Conservation (phyloP, 164 flowering plant species). For the Tetracentron sinense region DNA sequence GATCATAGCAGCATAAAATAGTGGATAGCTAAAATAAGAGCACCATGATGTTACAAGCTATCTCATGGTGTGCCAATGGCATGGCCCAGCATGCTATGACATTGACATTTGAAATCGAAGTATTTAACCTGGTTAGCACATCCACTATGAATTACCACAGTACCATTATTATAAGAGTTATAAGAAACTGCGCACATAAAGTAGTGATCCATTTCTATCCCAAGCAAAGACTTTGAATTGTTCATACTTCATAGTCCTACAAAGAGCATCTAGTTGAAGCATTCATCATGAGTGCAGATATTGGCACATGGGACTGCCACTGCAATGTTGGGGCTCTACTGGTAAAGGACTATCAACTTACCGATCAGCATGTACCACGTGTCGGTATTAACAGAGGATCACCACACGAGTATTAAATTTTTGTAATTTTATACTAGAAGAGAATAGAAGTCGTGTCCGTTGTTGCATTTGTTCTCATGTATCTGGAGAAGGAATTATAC, state of each 20-base stretch:
- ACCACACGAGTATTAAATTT: background rate
- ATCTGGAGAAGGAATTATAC: background rate
- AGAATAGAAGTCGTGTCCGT: background rate
- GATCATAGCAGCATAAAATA: constrained; percentile 3
- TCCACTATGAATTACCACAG: background rate
- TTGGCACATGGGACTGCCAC: background rate
- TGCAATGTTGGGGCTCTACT: too few relatives aligned
- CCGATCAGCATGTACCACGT: background rate
- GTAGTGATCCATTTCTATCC: too few relatives aligned
- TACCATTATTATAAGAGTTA: background rate
- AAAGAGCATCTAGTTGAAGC: too few relatives aligned
- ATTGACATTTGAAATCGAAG: too few relatives aligned
- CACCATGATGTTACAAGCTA: background rate
- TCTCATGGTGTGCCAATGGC: background rate
- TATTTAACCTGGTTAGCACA: background rate
- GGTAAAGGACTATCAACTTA: background rate
- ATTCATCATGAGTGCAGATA: background rate
- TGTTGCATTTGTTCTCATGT: background rate
- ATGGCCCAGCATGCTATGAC: background rate
- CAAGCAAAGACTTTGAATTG: too few relatives aligned
- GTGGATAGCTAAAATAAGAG: background rate
- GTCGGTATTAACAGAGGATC: too few relatives aligned
- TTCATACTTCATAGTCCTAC: too few relatives aligned
- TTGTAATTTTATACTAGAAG: background rate
- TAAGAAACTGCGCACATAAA: background rate